Evolutionary conservation across 2,329 filamentous ascomycete genomes (phyloP).

Genomic region (Fusarium papillatum): DNA sequence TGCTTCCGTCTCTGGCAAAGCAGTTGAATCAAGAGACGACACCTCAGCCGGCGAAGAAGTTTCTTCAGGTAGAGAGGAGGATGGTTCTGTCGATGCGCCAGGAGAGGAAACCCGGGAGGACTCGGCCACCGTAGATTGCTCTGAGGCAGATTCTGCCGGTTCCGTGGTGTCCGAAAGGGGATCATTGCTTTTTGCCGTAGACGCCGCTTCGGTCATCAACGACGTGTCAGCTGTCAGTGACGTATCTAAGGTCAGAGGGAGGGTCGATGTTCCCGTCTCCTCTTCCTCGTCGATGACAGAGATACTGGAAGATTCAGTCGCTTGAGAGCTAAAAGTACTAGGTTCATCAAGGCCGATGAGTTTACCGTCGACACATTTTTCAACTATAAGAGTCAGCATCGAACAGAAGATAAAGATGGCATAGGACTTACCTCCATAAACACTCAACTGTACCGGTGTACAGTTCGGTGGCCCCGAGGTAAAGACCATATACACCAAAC

Average conservation of each 20-base stretch:
- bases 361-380: conserved; percentile 1
- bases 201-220: neutral
- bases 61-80: neutral
- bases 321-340: neutral
- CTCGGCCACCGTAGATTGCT: neutral
- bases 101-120: neutral
- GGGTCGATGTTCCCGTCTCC: neutral
- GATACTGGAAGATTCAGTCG: neutral
- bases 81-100: neutral
- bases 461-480: neutral
- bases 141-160: neutral
- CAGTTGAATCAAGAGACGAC: neutral
- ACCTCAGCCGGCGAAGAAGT: neutral
- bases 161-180: neutral
- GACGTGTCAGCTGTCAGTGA: neutral
- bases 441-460: neutral
- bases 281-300: neutral
- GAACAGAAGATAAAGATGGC: neutral
- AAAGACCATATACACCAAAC: conserved; percentile 3
- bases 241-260: neutral
- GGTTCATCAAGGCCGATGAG: neutral
- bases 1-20: neutral
- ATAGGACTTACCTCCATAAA: neutral
- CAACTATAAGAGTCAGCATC: neutral
- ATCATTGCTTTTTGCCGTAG: neutral